Conservation (phyloP, 257 asterid genomes). For the Parsonsia alboflavescens region DNA sequence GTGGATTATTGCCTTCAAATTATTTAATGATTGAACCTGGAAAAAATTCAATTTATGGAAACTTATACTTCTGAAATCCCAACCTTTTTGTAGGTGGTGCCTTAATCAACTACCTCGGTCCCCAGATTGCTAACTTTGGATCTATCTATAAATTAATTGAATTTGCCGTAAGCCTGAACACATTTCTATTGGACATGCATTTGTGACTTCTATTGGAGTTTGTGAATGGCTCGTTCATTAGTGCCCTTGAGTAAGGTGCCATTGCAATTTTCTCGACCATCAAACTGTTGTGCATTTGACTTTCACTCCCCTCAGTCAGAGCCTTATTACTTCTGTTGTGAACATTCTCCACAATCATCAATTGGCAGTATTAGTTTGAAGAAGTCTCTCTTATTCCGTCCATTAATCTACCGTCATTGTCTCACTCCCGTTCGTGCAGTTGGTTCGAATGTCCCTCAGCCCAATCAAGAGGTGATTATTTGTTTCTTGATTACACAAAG, state of each 20-base stretch:
- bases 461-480: slow-evolving; percentile 44
- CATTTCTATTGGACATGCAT: slow-evolving; percentile 3
- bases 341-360: slow-evolving; percentile 14
- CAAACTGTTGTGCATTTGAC: slow-evolving; percentile 23
- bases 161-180: background rate
- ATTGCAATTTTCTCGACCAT: slow-evolving; percentile 24
- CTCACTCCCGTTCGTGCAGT: slow-evolving; percentile 36
- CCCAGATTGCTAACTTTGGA: background rate
- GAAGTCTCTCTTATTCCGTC: slow-evolving; percentile 24
- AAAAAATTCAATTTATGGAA: background rate
- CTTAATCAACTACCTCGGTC: background rate
- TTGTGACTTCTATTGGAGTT: slow-evolving; percentile 17
- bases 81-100: background rate
- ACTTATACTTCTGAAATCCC: background rate
- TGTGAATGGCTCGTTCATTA: slow-evolving; percentile 47
- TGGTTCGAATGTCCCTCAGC: slow-evolving; percentile 44
- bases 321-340: slow-evolving; percentile 15
- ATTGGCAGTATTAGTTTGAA: slow-evolving; percentile 27
- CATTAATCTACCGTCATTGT: slow-evolving; percentile 25
- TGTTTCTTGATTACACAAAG: background rate
- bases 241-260: slow-evolving; percentile 43
- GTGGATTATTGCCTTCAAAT: background rate
- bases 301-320: slow-evolving; percentile 24
- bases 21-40: background rate
- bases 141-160: background rate